Percentiles rank a stretch among this genome's conserved stretches.
These are phyloP conservation scores for Fusarium euwallaceae DNA, from an alignment of 2,329 filamentous ascomycete genomes.

Conservation along the genomic window DNA sequence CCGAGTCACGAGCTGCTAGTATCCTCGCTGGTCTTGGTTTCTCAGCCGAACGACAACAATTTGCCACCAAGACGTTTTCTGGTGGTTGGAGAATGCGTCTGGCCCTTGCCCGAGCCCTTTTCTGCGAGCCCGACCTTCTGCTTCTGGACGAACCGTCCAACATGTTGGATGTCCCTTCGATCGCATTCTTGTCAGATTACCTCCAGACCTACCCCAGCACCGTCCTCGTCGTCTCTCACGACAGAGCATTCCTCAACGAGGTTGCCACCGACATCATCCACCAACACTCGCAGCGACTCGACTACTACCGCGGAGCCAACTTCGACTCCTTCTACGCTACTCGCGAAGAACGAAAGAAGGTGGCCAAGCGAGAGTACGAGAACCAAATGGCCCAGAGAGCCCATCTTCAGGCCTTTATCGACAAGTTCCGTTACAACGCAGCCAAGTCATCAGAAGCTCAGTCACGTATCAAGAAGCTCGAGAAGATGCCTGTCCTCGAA, in stretches of 20 bases:
- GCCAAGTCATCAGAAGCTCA: conserved; percentile 99
- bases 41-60: conserved; percentile 91
- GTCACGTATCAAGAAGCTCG: conserved; percentile 98
- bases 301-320: conserved; percentile 98
- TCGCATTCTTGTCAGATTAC: conserved; percentile 97
- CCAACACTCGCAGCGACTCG: conserved; percentile 95
- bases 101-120: conserved; percentile 92
- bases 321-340: conserved; percentile 98
- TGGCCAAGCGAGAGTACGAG: conserved; percentile 96
- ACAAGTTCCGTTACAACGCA: conserved; percentile 99
- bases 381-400: conserved; percentile 96
- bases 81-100: conserved; percentile 99
- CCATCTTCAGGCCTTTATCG: conserved; percentile 97
- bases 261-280: conserved; percentile 99
- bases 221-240: conserved; percentile 96
- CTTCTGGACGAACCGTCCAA: conserved; percentile 99
- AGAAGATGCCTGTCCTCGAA: conserved; percentile 94
- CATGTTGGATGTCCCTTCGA: conserved; percentile 99
- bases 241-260: conserved; percentile 98
- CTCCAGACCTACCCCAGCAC: conserved; percentile 95
- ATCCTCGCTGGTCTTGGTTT: conserved; percentile 98
- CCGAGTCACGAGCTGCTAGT: conserved; percentile 93
- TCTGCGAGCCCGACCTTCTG: conserved; percentile 96
- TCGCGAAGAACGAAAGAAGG: conserved; percentile 96
- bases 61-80: conserved; percentile 96